Conservation (phyloP, 2,329 filamentous ascomycete species). For the Fusarium virguliforme region DNA sequence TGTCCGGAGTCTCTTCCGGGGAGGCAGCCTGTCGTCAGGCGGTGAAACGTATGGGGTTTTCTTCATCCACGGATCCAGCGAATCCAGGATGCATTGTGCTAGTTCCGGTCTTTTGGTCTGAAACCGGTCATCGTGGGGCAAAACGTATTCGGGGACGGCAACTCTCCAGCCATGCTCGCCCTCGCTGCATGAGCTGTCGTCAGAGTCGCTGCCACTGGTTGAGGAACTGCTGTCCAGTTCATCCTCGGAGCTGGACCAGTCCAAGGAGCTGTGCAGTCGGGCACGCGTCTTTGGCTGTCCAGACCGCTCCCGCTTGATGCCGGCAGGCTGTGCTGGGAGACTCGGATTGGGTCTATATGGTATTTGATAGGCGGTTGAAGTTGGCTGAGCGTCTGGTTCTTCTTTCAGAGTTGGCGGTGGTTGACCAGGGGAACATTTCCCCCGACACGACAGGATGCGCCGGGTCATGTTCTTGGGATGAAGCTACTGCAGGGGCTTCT, state of each 20-base stretch:
- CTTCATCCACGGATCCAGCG: neutral
- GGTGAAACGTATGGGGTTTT: constrained; percentile 5
- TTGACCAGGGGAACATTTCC: constrained; percentile 1
- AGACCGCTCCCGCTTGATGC: constrained; percentile 1
- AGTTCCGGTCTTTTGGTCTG: constrained; percentile 3
- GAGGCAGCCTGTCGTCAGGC: constrained; percentile 17
- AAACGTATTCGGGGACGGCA: neutral
- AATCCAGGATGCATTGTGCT: neutral
- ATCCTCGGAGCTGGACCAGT: neutral
- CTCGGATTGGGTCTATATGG: constrained; percentile 1
- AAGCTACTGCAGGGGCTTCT: constrained; percentile 11
- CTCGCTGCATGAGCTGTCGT: neutral
- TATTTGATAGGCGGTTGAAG: neutral
- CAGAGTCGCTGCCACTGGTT: constrained; percentile 2
- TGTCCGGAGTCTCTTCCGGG: constrained; percentile 7
- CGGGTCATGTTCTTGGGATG: constrained; percentile 6
- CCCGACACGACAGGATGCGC: neutral
- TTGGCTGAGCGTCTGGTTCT: neutral
- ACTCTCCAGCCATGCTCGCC: neutral
- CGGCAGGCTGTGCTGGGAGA: neutral
- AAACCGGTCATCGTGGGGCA: neutral
- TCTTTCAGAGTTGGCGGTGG: neutral
- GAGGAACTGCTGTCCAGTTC: neutral
- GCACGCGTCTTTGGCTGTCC: neutral
- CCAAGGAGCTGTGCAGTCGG: neutral